Percentiles rank a stretch among this genome's conserved stretches.
Conservation (phyloP, 2,329 filamentous ascomycete genomes). For the Fusarium compactum region DNA sequence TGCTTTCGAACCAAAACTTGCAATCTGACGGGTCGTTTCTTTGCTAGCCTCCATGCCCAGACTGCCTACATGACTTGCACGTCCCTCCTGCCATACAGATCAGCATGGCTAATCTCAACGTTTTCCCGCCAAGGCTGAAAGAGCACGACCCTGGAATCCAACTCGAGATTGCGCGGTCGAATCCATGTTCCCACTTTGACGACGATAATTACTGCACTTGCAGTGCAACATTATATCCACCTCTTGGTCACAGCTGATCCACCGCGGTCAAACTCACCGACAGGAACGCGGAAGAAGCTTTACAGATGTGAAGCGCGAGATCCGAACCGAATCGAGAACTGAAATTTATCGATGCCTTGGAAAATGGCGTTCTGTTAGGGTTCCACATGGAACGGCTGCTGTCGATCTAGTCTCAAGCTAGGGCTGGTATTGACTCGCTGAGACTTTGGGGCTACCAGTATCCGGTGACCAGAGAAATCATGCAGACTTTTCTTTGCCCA, state of each 20-base stretch:
- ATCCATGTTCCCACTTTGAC: not conserved
- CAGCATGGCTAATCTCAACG: not conserved
- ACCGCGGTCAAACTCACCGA: conserved; percentile 2
- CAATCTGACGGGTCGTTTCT: conserved; percentile 3
- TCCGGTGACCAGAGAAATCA: not conserved
- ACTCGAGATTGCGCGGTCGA: not conserved
- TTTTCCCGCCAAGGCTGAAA: not conserved
- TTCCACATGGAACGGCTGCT: conserved; percentile 5
- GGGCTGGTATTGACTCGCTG: conserved; percentile 1
- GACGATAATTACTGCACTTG: not conserved
- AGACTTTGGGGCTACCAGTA: not conserved
- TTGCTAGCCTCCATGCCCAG: not conserved
- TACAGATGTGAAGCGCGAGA: not conserved
- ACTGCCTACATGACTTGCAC: not conserved
- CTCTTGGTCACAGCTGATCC: not conserved
- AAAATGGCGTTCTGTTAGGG: not conserved
- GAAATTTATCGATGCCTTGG: not conserved
- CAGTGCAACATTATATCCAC: conserved; percentile 1
- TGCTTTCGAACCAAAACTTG: not conserved
- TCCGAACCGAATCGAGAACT: not conserved
- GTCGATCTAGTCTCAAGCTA: conserved; percentile 8
- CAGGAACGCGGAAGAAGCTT: not conserved
- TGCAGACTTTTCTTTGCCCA: not conserved
- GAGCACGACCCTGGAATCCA: not conserved
- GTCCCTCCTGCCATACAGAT: not conserved